Evolutionary conservation across 2,329 filamentous ascomycete species (phyloP).

Genomic region (Trichoderma semiorbis): DNA sequence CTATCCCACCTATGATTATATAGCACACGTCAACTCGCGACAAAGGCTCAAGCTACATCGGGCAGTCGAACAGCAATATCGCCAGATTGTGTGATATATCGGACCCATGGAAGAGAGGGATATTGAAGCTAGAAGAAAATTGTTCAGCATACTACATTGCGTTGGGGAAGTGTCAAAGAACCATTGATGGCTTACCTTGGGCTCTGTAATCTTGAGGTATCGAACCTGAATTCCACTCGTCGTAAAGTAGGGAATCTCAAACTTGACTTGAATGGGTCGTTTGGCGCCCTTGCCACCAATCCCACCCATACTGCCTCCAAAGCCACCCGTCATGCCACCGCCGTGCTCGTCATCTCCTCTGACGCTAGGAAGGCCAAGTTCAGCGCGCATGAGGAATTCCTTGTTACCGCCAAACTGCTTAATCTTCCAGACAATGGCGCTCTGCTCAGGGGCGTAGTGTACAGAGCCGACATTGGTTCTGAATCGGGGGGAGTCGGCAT

Average conservation of each 20-base stretch:
- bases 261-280: conserved; percentile 97
- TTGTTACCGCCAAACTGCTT: conserved; percentile 99
- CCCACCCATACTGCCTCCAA: conserved; percentile 94
- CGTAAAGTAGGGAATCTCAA: conserved; percentile 99
- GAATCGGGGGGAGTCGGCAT: conserved; percentile 94
- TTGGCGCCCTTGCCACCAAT: conserved; percentile 85
- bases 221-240: conserved; percentile 97
- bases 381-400: conserved; percentile 97
- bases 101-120: conserved; percentile 92
- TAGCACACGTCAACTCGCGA: not conserved
- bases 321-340: conserved; percentile 95
- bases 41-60: conserved; percentile 65
- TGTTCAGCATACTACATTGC: not conserved
- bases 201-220: conserved; percentile 98
- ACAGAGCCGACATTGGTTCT: conserved; percentile 95
- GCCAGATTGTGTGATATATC: conserved; percentile 97
- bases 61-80: conserved; percentile 93
- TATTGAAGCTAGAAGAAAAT: conserved; percentile 75
- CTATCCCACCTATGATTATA: not conserved
- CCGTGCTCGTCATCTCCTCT: conserved; percentile 93
- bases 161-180: not conserved
- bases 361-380: conserved; percentile 89
- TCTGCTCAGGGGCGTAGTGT: conserved; percentile 96
- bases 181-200: conserved; percentile 65
- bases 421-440: conserved; percentile 99